Conservation (phyloP, 2,329 filamentous ascomycete genomes). For the Beauveria bassiana region DNA sequence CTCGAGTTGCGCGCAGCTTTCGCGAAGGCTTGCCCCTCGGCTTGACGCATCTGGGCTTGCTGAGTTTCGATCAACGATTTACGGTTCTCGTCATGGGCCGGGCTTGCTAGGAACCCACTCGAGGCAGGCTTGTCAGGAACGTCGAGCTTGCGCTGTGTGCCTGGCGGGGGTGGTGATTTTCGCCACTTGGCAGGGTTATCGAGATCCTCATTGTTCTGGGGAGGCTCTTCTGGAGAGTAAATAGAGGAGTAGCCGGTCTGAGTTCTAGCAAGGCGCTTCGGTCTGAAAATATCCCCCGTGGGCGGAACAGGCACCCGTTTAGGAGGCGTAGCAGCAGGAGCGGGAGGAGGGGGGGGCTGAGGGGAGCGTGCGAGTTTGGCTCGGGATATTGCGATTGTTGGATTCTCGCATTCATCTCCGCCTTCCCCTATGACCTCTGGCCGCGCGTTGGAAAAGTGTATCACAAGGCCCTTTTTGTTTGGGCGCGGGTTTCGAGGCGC, state of each 20-base stretch:
- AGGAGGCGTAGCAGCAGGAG: background rate
- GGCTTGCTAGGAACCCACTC: constrained; percentile 36
- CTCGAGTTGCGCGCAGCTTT: constrained; percentile 35
- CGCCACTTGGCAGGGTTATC: constrained; percentile 12
- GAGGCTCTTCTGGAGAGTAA: constrained; percentile 14
- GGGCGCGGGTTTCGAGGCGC: constrained; percentile 39
- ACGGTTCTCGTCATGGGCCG: constrained; percentile 42
- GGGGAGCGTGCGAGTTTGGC: constrained; percentile 9
- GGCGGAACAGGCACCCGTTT: constrained; percentile 8
- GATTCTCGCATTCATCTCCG: constrained; percentile 74
- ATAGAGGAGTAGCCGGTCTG: constrained; percentile 46
- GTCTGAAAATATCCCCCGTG: constrained; percentile 38
- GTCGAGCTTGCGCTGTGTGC: constrained; percentile 15
- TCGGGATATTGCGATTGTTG: constrained; percentile 26
- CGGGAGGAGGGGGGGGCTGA: constrained; percentile 22
- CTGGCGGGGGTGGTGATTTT: constrained; percentile 14
- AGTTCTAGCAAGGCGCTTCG: constrained; percentile 46
- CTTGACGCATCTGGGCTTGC: constrained; percentile 52
- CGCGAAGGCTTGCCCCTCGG: constrained; percentile 51
- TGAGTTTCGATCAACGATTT: constrained; percentile 52
- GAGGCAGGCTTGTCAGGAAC: constrained; percentile 26
- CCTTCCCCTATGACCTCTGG: constrained; percentile 86
- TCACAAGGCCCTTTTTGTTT: constrained; percentile 59
- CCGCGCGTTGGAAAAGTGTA: constrained; percentile 63
- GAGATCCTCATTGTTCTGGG: constrained; percentile 12